Evolutionary conservation across 1,284 basidiomycete species (phyloP).

Genomic region (Tausonia pullulans): DNA sequence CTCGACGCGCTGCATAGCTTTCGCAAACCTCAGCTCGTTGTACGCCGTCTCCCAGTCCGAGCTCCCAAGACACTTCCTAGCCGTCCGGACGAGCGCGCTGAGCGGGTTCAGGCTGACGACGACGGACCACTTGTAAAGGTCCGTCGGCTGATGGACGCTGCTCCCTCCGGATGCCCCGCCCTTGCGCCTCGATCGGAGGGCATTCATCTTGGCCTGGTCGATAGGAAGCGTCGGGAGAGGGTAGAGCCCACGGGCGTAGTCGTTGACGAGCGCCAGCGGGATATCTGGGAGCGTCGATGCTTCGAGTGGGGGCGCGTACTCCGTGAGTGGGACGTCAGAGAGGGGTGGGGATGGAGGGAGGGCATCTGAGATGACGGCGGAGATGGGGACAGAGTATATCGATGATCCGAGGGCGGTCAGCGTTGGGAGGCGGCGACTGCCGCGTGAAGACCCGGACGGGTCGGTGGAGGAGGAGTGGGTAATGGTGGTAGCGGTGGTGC

Average conservation of each 20-base stretch:
- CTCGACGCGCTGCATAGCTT: constrained; percentile 78
- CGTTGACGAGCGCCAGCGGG: constrained; percentile 6
- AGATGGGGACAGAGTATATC: constrained; percentile 1
- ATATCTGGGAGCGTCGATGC: background rate
- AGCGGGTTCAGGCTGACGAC: constrained; percentile 59
- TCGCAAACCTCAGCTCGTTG: constrained; percentile 59
- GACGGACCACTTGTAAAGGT: constrained; percentile 59
- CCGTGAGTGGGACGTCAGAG: background rate
- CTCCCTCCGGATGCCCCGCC: background rate
- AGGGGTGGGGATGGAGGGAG: background rate
- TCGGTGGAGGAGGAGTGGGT: background rate
- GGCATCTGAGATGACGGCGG: background rate
- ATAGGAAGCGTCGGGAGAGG: constrained; percentile 11
- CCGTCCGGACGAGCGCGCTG: constrained; percentile 51
- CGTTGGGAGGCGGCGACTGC: background rate
- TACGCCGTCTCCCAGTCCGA: constrained; percentile 71
- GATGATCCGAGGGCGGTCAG: background rate
- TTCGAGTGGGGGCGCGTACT: background rate
- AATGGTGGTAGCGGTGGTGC: background rate
- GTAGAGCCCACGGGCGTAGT: constrained; percentile 9
- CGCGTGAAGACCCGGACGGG: background rate
- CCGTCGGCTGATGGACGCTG: constrained; percentile 39
- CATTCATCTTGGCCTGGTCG: background rate
- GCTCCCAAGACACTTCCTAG: constrained; percentile 61
- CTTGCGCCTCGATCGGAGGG: background rate